Conservation (phyloP, 1,139 yeast genomes). For the Casaregolazyma lundiana region DNA sequence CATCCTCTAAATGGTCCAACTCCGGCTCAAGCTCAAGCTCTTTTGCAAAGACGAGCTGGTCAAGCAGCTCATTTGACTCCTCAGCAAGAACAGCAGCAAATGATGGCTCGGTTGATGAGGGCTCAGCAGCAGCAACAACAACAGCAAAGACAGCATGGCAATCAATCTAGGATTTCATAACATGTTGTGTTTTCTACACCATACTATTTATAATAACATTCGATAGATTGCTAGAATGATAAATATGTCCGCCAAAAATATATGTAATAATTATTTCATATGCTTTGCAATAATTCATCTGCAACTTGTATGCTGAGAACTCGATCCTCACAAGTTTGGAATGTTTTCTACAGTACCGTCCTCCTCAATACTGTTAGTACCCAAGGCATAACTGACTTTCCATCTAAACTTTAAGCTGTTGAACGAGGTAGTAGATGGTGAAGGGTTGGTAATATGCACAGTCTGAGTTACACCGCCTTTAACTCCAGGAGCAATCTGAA, state of each 20-base stretch:
- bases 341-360: constrained; percentile 30
- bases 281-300: neutral
- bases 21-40: constrained; percentile 23
- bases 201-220: neutral
- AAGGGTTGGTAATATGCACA: constrained; percentile 53
- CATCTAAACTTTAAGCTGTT: constrained; percentile 63
- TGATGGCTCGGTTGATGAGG: constrained; percentile 19
- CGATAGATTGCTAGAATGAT: neutral
- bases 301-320: neutral
- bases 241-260: neutral
- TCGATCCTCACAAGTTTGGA: constrained; percentile 26
- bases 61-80: constrained; percentile 15
- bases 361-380: constrained; percentile 23
- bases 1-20: constrained; percentile 9
- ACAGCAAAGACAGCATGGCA: constrained; percentile 15
- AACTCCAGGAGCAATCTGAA: constrained; percentile 47
- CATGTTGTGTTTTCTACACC: too few relatives aligned
- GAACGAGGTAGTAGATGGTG: constrained; percentile 29
- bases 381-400: constrained; percentile 59
- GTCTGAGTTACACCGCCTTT: constrained; percentile 57
- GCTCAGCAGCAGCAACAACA: constrained; percentile 24
- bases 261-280: neutral
- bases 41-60: constrained; percentile 20
- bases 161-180: constrained; percentile 2
- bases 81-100: constrained; percentile 25